Evolutionary conservation across 106 monocot species (phyloP).

Genomic region (Amphibolis antarctica): DNA sequence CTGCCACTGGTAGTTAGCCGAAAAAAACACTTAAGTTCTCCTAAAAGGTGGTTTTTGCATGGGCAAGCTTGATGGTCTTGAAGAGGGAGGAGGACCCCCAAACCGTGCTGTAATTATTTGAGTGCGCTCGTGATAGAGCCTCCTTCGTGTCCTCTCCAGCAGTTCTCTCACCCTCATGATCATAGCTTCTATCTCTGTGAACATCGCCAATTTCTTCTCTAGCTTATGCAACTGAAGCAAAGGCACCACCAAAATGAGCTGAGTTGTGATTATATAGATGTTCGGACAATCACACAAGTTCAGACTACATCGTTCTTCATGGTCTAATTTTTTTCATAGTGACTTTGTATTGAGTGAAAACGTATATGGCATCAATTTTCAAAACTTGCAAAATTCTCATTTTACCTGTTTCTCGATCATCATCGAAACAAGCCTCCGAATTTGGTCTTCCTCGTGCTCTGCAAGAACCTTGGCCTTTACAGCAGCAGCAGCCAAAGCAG

Average conservation of each 20-base stretch:
- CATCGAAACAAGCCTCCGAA: constrained; percentile 45
- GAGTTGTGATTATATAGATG: background rate
- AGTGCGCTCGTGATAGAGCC: constrained; percentile 53
- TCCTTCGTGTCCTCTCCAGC: constrained; percentile 63
- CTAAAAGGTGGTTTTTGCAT: constrained; percentile 33
- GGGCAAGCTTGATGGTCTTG: constrained; percentile 25
- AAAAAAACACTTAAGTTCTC: constrained; percentile 24
- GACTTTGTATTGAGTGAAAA: no score
- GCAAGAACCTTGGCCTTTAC: constrained; percentile 87
- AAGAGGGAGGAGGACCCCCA: constrained; percentile 28
- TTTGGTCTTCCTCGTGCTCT: constrained; percentile 72
- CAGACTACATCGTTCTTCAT: no score
- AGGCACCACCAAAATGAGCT: background rate
- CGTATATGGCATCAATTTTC: no score
- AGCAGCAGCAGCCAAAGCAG: constrained; percentile 75
- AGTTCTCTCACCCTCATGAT: constrained; percentile 58
- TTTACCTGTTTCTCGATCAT: constrained; percentile 80
- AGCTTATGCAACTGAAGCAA: constrained; percentile 68
- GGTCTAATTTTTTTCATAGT: no score
- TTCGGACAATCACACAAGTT: no score
- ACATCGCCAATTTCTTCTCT: constrained; percentile 58
- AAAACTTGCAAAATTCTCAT: background rate
- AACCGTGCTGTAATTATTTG: constrained; percentile 78
- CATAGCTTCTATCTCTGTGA: constrained; percentile 47
- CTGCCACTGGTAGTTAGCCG: background rate